Evolutionary conservation across 495 filamentous ascomycete genomes (phyloP), one percentile per base, ranked within the genome.

Genomic region (Annulohypoxylon stygium): DNA sequence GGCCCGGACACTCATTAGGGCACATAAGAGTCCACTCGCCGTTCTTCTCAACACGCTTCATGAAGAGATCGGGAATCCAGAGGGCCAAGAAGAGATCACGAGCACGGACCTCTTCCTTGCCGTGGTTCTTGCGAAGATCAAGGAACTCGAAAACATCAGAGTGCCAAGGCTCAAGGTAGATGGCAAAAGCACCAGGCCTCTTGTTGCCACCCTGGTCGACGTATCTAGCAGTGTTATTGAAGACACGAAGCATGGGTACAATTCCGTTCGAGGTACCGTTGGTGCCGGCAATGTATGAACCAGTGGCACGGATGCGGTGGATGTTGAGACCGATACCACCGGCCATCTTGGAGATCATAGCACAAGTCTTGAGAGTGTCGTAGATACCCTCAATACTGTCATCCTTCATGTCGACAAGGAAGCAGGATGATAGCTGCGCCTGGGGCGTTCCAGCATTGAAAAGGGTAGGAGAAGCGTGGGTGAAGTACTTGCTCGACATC

Each of bases 351-450:
- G 96, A 98, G 79, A 99, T 99, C 93, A 98, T 93, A 51, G 96
- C 96, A 85, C 96, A 99, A 9, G 94, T 98, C 90, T 99, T 99
- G 74, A 99, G 85, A 18, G 97, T 99, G 75, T 99, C 96, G 78
- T 99, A 99, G 80, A 99, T 99, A 76, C 96, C 96, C 73, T 99
- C 96, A 79, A 99, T 99, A 80, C 95, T 98, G 83, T 99, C 96
- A 30, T 96, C 93, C 85, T 97, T 98, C 90, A 99, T 98, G 81
- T 97, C 94, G 71, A 99, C 91, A 43, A 99, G 86, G 89, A 99
- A 99, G 86, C 96, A 99, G 33, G 96, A 98, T 1, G 96, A 94
- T 48, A 99, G 84, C 83, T 99, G 96, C 14, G 95, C 90, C 78
- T 92, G 89, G 23, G 96, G 96, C 20, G 96, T 99, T 77, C 95